Base-by-base conservation (phyloP, 192 early-diverging fungal genomes). In the Neocallimastix lanati region DNA sequence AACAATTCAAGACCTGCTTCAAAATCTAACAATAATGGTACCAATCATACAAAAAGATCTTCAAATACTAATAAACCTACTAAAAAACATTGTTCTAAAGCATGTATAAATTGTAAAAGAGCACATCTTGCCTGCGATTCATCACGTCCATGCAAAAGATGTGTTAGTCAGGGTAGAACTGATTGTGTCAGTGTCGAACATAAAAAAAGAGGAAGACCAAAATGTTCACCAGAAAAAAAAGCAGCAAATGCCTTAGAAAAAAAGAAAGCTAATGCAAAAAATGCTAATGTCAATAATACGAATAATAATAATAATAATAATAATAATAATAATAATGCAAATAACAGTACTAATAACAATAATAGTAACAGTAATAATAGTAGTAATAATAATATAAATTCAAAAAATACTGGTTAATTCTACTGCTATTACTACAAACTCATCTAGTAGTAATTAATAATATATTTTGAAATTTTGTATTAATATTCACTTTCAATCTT, bases 121-220 rank as follows among this genome's bases (percentile, higher is more conserved):
- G 92, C 94, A 3, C 95, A 96, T 81, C 85, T 96, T 76, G 93
- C 93, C 21, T 96, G 95, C 85, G 94, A 96, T 87, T 85, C 89
- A 13, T 87, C 87, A 18, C 85, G 95, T 29, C 95, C 95, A 12
- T 96, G 95, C 82, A 89, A 89, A 82, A 85, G 94, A 50, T 96
- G 95, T 83, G 85, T 91, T 28, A 86, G 90, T 15, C 80, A 93
- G 28, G 90, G 90, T 30, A 93, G 91, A 83, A 86, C 88, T 40
- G 93, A 93, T 80, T 96, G 95, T 81, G 85, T 90, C 28, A 94
- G 95, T 83, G 92, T 94, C 50, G 90, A 93, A 85, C 94, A 95
- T 85, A 96, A 96, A 83, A 93, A 92, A 79, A 87, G 95, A 78
- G 95, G 95, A 29, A 86, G 95, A 13, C 95, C 95, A 58, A 92